These are phyloP conservation scores for Stagonosporopsis rhizophila DNA, from an alignment of 2,329 filamentous ascomycete species.

Conservation along the genomic window DNA sequence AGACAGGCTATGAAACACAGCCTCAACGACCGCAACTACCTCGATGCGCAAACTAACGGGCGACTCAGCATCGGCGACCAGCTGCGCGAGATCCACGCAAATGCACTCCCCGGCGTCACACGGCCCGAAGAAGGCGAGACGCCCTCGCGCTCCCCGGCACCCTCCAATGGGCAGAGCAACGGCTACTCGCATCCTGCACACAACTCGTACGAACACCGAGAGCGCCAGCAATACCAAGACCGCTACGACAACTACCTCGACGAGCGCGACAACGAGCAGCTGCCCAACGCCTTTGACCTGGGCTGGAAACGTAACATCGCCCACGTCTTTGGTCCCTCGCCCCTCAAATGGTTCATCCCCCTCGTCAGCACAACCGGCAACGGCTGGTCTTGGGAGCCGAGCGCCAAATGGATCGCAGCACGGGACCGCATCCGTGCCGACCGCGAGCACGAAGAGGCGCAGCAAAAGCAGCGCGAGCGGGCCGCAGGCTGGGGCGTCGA, in stretches of 20 bases:
- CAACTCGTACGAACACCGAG: constrained; percentile 58
- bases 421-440: constrained; percentile 64
- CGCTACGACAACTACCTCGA: constrained; percentile 84
- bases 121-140: constrained; percentile 82
- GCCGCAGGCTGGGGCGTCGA: constrained; percentile 71
- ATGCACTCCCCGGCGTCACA: constrained; percentile 79
- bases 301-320: constrained; percentile 80
- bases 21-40: constrained; percentile 56
- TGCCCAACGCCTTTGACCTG: constrained; percentile 93
- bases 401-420: constrained; percentile 76
- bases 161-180: constrained; percentile 40
- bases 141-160: constrained; percentile 49
- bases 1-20: constrained; percentile 73
- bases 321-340: constrained; percentile 80
- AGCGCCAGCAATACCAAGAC: constrained; percentile 69
- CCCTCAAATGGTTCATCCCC: constrained; percentile 78
- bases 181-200: constrained; percentile 55
- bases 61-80: constrained; percentile 66
- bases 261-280: constrained; percentile 83
- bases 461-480: constrained; percentile 69
- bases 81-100: constrained; percentile 80
- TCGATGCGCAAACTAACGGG: constrained; percentile 52
- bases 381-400: constrained; percentile 94
- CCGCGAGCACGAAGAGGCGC: constrained; percentile 47
- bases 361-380: constrained; percentile 87